phyloP scores from a whole-genome alignment of 2,329 filamentous ascomycete species.

The Calonectria ilicicola region DNA sequence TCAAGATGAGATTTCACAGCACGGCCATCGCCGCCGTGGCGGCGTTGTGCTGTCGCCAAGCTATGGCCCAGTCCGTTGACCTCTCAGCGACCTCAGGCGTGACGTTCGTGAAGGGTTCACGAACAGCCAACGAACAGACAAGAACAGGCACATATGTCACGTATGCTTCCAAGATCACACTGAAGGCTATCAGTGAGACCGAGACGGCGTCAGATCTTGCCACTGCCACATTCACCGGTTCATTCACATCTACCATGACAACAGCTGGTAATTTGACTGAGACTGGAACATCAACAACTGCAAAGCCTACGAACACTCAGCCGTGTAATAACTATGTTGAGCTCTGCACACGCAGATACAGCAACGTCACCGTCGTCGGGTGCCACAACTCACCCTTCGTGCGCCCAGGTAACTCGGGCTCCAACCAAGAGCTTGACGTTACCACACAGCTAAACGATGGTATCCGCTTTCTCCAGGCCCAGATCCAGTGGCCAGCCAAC shows the following conservation, averaged over 20 bases:
- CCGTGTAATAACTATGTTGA: slow-evolving; percentile 85
- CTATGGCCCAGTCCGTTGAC: slow-evolving; percentile 42
- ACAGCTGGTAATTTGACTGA: slow-evolving; percentile 55
- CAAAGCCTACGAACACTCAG: slow-evolving; percentile 74
- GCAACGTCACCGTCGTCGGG: slow-evolving; percentile 83
- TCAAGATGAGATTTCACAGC: slow-evolving; percentile 40
- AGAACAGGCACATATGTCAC: slow-evolving; percentile 42
- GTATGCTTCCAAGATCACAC: slow-evolving; percentile 42
- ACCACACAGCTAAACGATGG: slow-evolving; percentile 82
- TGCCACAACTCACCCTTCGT: slow-evolving; percentile 88
- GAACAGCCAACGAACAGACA: slow-evolving; percentile 51
- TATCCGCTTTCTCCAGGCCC: slow-evolving; percentile 72
- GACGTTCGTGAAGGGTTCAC: slow-evolving; percentile 52
- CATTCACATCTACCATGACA: slow-evolving; percentile 50
- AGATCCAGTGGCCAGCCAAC: slow-evolving; percentile 70
- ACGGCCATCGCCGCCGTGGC: slow-evolving; percentile 38
- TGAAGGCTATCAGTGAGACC: slow-evolving; percentile 26
- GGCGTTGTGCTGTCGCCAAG: slow-evolving; percentile 37
- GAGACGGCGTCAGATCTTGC: slow-evolving; percentile 33
- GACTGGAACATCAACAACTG: slow-evolving; percentile 53
- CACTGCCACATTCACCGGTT: slow-evolving; percentile 60
- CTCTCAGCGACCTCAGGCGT: slow-evolving; percentile 49
- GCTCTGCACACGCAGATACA: slow-evolving; percentile 81
- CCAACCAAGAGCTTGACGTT: slow-evolving; percentile 80
- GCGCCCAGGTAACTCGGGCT: slow-evolving; percentile 75